phyloP scores from a whole-genome alignment of 2,329 filamentous ascomycete genomes.

The Hortaea werneckii region DNA sequence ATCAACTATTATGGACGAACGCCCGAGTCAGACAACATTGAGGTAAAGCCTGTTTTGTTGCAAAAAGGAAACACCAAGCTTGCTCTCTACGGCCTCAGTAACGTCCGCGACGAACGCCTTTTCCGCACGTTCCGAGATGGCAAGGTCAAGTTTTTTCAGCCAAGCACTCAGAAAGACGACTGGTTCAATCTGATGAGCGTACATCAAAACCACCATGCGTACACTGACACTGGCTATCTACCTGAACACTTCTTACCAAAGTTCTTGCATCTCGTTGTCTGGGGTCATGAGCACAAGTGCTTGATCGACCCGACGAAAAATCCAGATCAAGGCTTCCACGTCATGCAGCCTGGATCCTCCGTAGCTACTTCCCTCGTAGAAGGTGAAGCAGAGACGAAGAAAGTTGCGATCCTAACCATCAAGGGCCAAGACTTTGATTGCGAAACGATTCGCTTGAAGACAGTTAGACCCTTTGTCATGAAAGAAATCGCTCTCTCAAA shows the following conservation, averaged over 20 bases:
- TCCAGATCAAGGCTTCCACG: conserved; percentile 79
- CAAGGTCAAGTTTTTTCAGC: conserved; percentile 87
- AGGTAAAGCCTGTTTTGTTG: conserved; percentile 79
- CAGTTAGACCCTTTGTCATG: conserved; percentile 83
- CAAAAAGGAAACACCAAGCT: conserved; percentile 92
- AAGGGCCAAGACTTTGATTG: conserved; percentile 67
- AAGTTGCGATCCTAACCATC: conserved; percentile 76
- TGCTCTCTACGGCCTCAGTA: conserved; percentile 87
- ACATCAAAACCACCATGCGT: conserved; percentile 90
- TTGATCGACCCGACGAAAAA: conserved; percentile 76
- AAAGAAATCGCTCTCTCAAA: conserved; percentile 68
- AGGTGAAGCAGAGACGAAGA: conserved; percentile 82
- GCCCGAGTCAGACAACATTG: conserved; percentile 85
- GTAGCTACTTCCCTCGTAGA: conserved; percentile 86
- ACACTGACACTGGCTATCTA: conserved; percentile 86
- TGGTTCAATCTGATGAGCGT: conserved; percentile 96
- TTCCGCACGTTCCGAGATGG: conserved; percentile 88
- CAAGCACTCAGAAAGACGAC: conserved; percentile 66
- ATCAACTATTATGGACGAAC: conserved; percentile 94
- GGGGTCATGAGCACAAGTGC: conserved; percentile 98
- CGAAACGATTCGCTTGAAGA: conserved; percentile 74
- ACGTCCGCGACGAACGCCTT: conserved; percentile 88
- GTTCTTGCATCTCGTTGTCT: conserved; percentile 84
- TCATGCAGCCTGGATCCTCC: conserved; percentile 96
- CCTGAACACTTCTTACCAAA: conserved; percentile 87